These are phyloP conservation scores for Solanum boliviense DNA, from an alignment of 257 asterid species.

Conservation along the genomic window DNA sequence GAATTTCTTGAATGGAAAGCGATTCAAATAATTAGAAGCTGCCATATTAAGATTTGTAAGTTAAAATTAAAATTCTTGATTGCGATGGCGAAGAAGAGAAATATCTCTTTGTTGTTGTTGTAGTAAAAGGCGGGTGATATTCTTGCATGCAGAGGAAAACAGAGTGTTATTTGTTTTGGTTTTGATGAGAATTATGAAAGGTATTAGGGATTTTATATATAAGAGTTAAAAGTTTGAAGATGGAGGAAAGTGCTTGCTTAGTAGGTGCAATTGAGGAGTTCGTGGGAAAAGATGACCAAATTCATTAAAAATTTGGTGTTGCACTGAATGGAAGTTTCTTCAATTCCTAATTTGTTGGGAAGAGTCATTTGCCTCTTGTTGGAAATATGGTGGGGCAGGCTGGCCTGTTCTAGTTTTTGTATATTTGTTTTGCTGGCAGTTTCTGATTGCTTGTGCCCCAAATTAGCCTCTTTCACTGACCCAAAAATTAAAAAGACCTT, in stretches of 20 bases:
- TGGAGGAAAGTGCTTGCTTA: neutral
- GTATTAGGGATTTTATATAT: neutral
- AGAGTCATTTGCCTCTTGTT: neutral
- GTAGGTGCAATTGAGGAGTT: neutral
- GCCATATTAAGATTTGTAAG: neutral
- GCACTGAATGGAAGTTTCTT: neutral
- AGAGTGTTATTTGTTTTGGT: neutral
- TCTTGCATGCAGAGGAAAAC: neutral
- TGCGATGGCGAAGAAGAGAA: neutral
- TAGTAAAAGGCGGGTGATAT: slow-evolving; percentile 8
- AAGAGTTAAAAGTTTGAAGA: neutral
- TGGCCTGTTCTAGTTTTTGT: slow-evolving; percentile 12
- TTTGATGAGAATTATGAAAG: neutral
- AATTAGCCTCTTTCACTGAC: neutral
- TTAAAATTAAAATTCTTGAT: neutral
- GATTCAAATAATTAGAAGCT: slow-evolving; percentile 17
- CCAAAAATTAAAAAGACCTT: neutral
- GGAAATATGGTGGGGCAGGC: slow-evolving; percentile 2
- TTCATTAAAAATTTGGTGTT: neutral
- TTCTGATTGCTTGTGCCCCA: neutral
- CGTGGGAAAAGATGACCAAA: neutral
- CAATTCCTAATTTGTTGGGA: neutral
- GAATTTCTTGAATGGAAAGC: slow-evolving; percentile 16
- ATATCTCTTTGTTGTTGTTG: neutral
- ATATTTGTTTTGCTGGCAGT: neutral